These are phyloP conservation scores for Xylaria intraflava DNA, from an alignment of 495 filamentous ascomycete genomes.

Conservation along the genomic window DNA sequence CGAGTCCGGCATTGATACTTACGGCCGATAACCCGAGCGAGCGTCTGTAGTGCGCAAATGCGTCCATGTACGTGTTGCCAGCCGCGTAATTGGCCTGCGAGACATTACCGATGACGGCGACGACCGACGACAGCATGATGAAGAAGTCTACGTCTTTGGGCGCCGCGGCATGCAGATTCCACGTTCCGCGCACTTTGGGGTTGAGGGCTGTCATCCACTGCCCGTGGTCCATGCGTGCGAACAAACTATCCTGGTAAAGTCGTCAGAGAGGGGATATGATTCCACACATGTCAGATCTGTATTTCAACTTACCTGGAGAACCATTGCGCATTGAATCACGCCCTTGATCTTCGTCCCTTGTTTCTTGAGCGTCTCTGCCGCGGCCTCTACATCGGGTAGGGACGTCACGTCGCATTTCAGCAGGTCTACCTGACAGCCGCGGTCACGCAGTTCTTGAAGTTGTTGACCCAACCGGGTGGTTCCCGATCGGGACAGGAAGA, in stretches of 20 bases:
- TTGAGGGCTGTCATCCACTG: constrained; percentile 35
- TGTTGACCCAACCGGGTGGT: background rate
- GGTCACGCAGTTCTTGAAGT: constrained; percentile 1
- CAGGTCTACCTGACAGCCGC: constrained; percentile 8
- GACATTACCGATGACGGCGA: constrained; percentile 41
- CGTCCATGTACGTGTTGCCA: constrained; percentile 47
- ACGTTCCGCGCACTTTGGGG: constrained; percentile 47
- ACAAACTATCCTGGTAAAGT: constrained; percentile 9
- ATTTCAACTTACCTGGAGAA: constrained; percentile 1
- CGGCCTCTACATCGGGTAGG: background rate
- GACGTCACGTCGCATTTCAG: constrained; percentile 28
- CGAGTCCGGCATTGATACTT: constrained; percentile 35
- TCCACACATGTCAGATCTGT: constrained; percentile 12
- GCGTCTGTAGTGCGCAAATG: constrained; percentile 30
- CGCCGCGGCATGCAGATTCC: constrained; percentile 43
- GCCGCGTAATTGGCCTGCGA: constrained; percentile 53
- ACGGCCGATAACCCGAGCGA: constrained; percentile 27
- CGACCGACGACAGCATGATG: constrained; percentile 47
- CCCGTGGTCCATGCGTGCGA: constrained; percentile 43
- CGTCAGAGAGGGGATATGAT: background rate
- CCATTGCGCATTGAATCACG: constrained; percentile 7
- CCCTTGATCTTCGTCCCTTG: background rate
- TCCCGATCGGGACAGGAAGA: constrained; percentile 45
- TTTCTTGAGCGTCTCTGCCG: constrained; percentile 1
- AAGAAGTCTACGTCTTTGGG: constrained; percentile 33